phyloP scores from a whole-genome alignment of 2,329 filamentous ascomycete species.

The Colletotrichum musae region DNA sequence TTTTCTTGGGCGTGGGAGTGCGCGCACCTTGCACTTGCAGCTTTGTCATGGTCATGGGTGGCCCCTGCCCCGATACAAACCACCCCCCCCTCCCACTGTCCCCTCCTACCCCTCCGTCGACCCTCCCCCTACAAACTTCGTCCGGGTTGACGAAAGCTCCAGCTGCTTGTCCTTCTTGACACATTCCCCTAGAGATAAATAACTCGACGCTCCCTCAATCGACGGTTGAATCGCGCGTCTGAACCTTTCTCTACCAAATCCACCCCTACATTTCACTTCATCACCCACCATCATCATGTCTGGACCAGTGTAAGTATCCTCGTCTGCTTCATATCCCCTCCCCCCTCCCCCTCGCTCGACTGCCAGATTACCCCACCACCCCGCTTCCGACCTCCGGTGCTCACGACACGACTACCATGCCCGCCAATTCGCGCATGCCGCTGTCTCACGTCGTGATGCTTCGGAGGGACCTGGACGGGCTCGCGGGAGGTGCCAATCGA shows the following conservation, averaged over 20 bases:
- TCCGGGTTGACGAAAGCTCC: slow-evolving; percentile 41
- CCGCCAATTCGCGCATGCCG: slow-evolving; percentile 53
- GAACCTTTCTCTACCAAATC: slow-evolving; percentile 35
- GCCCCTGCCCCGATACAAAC: slow-evolving; percentile 38
- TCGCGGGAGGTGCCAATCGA: slow-evolving; percentile 28
- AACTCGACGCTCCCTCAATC: slow-evolving; percentile 40
- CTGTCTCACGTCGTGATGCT: slow-evolving; percentile 20
- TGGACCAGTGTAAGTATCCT: slow-evolving; percentile 75
- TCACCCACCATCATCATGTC: slow-evolving; percentile 65
- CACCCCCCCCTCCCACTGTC: slow-evolving; percentile 28
- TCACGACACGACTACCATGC: slow-evolving; percentile 42
- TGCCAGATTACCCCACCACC: slow-evolving; percentile 56
- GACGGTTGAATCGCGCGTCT: slow-evolving; percentile 25
- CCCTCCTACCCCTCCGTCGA: slow-evolving; percentile 41
- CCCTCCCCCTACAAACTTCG: slow-evolving; percentile 42
- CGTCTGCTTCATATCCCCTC: slow-evolving; percentile 44
- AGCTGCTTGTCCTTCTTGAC: slow-evolving; percentile 39
- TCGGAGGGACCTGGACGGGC: not conserved
- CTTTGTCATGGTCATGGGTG: slow-evolving; percentile 35
- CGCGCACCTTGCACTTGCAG: slow-evolving; percentile 13
- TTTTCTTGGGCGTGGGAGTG: slow-evolving; percentile 24
- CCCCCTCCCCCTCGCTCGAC: slow-evolving; percentile 19
- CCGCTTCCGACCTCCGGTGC: slow-evolving; percentile 49
- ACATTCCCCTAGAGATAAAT: slow-evolving; percentile 42
- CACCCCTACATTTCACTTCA: slow-evolving; percentile 22